Percentiles rank a stretch among this genome's conserved stretches.
Evolutionary conservation across 805 yeast genomes (phyloP).

Genomic region (Kuraishia borneana): DNA sequence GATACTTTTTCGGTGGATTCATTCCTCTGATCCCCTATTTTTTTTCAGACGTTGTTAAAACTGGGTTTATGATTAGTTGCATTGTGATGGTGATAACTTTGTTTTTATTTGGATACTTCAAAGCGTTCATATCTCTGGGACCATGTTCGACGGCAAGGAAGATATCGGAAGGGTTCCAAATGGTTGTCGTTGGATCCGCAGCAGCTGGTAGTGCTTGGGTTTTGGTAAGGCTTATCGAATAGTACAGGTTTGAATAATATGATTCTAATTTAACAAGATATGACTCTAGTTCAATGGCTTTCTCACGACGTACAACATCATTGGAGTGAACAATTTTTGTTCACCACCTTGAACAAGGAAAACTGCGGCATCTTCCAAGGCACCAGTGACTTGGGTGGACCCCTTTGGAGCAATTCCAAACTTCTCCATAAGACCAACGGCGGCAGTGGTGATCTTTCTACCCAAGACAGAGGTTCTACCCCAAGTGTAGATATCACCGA

Average conservation of each 20-base stretch:
- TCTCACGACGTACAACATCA: constrained; percentile 86
- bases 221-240: constrained; percentile 74
- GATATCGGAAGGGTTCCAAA: constrained; percentile 73
- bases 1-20: constrained; percentile 88
- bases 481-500: constrained; percentile 71
- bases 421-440: constrained; percentile 75
- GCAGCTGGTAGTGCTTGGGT: constrained; percentile 98
- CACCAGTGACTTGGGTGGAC: constrained; percentile 77
- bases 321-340: constrained; percentile 87
- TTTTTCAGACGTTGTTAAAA: constrained; percentile 62
- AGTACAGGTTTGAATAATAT: no score
- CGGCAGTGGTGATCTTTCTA: constrained; percentile 71
- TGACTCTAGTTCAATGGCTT: constrained; percentile 43
- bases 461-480: constrained; percentile 84
- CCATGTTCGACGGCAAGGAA: constrained; percentile 53
- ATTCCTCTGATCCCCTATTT: constrained; percentile 88
- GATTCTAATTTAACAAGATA: neutral
- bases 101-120: constrained; percentile 77
- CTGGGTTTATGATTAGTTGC: constrained; percentile 67
- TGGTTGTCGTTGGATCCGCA: constrained; percentile 91
- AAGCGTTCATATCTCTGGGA: constrained; percentile 80
- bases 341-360: constrained; percentile 91
- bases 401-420: constrained; percentile 90
- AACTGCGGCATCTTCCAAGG: constrained; percentile 94
- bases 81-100: constrained; percentile 77